Evolutionary conservation across 306 rosid species (phyloP).

Genomic region (Hippophae tibetana): DNA sequence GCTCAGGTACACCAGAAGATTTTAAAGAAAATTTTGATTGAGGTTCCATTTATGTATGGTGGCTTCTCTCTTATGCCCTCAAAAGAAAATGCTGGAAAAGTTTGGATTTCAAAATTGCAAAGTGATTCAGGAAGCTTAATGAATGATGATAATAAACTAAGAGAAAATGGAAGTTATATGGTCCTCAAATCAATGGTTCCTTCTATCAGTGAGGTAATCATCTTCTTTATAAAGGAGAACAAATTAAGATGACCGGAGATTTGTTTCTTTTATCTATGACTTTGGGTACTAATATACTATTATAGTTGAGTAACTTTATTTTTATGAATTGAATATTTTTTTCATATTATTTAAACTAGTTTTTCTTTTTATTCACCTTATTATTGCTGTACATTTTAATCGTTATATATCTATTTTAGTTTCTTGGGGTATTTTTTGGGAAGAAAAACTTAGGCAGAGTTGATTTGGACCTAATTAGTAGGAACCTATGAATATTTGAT

Average conservation of each 20-base stretch:
- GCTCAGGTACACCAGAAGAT: slow-evolving; percentile 32
- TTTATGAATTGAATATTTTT: no score
- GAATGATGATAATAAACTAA: slow-evolving; percentile 11
- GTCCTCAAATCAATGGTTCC: slow-evolving; percentile 53
- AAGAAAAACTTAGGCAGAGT: no score
- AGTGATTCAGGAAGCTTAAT: slow-evolving; percentile 16
- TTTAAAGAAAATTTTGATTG: slow-evolving; percentile 53
- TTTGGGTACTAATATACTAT: no score
- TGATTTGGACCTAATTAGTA: no score
- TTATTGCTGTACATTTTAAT: no score
- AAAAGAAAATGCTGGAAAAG: slow-evolving; percentile 22
- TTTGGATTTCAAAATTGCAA: slow-evolving; percentile 22
- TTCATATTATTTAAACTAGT: no score
- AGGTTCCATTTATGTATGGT: slow-evolving; percentile 42
- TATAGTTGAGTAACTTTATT: no score
- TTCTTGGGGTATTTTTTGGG: no score
- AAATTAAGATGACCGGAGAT: neutral
- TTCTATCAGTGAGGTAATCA: slow-evolving; percentile 47
- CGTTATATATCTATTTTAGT: no score
- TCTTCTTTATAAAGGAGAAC: slow-evolving; percentile 3
- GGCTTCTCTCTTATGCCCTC: slow-evolving; percentile 24
- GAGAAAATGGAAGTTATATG: slow-evolving; percentile 36
- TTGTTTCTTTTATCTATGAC: neutral
- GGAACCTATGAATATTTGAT: no score
- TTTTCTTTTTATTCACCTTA: no score